These are phyloP conservation scores for Endotrypanum monterogeii DNA, from an alignment of 208 protist species.

Conservation along the genomic window DNA sequence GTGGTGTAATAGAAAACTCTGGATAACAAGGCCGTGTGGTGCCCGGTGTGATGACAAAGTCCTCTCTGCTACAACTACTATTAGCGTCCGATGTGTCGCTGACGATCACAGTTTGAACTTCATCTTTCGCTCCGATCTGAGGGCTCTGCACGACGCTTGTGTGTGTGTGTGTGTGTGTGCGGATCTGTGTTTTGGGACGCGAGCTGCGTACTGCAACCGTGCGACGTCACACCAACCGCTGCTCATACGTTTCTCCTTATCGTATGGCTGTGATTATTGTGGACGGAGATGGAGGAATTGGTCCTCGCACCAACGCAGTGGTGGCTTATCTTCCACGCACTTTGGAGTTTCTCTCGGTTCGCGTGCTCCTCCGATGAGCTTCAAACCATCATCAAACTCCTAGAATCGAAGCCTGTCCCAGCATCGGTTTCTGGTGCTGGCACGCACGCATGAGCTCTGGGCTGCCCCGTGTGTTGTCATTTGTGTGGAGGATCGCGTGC, in stretches of 20 bases:
- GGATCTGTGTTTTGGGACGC: too few relatives aligned
- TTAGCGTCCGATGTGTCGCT: conserved; percentile 19
- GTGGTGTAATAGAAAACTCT: too few relatives aligned
- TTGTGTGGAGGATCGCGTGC: neutral
- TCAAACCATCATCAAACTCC: conserved; percentile 20
- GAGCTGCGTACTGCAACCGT: neutral
- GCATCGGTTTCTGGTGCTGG: neutral
- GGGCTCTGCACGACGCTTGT: conserved; percentile 1
- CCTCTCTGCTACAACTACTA: conserved; percentile 39
- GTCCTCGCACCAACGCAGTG: too few relatives aligned
- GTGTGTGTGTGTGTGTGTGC: neutral
- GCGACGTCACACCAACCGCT: conserved; percentile 32
- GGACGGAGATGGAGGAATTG: conserved; percentile 35
- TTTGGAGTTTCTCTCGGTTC: conserved; percentile 10
- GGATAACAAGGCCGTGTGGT: too few relatives aligned
- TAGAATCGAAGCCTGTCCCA: neutral
- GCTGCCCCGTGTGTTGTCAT: neutral
- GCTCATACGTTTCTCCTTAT: conserved; percentile 22
- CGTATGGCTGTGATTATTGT: conserved; percentile 33
- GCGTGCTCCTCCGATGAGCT: conserved; percentile 8
- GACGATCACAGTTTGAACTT: conserved; percentile 44
- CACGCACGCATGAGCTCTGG: neutral
- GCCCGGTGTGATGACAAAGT: conserved; percentile 32
- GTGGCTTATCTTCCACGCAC: too few relatives aligned
- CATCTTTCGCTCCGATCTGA: conserved; percentile 68